Base-by-base conservation (phyloP, 805 yeast genomes). In the Candida ulmi region DNA sequence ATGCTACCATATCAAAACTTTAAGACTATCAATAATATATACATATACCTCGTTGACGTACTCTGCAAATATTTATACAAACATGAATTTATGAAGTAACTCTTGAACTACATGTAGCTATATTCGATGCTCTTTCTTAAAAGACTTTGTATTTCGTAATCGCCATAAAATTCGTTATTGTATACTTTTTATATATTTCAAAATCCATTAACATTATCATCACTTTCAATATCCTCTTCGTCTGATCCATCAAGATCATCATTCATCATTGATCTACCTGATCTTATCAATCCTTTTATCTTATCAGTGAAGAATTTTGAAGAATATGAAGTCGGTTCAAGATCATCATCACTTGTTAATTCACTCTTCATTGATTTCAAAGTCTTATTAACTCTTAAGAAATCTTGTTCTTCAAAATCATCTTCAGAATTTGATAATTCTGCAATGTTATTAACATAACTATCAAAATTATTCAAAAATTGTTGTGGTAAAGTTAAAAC, bases 401-500 rank as follows among this genome's bases (percentile, higher is more conserved):
- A 47, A 33, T 56, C 60, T 19, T 42, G 37, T 5, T 46, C 47
- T 19, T 54, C 58, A 16, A 43, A 42, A 7, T 46, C 53, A n/a
- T 48, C 57, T 8, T 45, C 51, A 8, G 37, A 37, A 9, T 51
- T 41, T 2, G 47, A 44, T 13, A 39, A 46, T 16, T 47, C 47
- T 30, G n/a, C 28, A 8, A 56, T 42, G 30, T 45, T 54, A n/a
- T 53, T 50, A 8, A 54, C 32, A 33, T 50, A 54, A 15, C 46
- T 50, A 30, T 54, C 59, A 39, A 54, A 46, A 34, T 56, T 56
- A n/a, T 39, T 48, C 42, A 54, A 33, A n/a, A 54, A 36, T 33
- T 55, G 60, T 39, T 51, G 56, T n/a, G 60, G 57, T 11, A 55
- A 39, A 3, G 58, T 54, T 16, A 55, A 36, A 1, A 44, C 43